Conservation (phyloP, 305 asterid species). For the Withania somnifera region DNA sequence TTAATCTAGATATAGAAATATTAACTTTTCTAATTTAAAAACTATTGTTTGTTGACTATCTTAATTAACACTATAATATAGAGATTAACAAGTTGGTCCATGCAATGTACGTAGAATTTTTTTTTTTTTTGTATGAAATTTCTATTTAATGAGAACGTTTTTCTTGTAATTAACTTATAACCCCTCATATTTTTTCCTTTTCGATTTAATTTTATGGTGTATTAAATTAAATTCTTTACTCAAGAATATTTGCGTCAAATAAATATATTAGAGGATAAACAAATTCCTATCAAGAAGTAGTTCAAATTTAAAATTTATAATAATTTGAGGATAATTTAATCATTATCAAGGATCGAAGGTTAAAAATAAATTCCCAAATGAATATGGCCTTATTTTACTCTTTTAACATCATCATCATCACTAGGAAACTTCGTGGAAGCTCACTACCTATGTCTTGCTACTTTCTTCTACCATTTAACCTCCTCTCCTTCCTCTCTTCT, state of each 20-base stretch:
- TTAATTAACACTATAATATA: neutral
- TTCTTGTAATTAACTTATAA: neutral
- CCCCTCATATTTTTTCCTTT: no score
- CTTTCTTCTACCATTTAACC: conserved; percentile 27
- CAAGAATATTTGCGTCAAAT: no score
- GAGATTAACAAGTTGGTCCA: neutral
- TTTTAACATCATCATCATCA: neutral
- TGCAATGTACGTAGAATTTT: neutral
- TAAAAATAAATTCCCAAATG: neutral
- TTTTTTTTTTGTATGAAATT: no score
- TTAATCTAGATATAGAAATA: neutral
- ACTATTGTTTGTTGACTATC: neutral
- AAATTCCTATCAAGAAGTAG: no score
- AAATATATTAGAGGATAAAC: no score
- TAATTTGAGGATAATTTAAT: no score
- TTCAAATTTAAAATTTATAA: no score
- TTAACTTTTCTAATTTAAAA: no score
- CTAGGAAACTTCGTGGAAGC: conserved; percentile 49
- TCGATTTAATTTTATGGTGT: no score
- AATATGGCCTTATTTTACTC: neutral
- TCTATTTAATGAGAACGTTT: neutral
- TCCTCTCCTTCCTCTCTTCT: neutral
- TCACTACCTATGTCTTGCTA: conserved; percentile 26
- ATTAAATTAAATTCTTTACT: no score
- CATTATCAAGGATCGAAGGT: no score